Evolutionary conservation across 306 rosid genomes (phyloP), one percentile per base, ranked within the genome.

Genomic region (Cicer arietinum): DNA sequence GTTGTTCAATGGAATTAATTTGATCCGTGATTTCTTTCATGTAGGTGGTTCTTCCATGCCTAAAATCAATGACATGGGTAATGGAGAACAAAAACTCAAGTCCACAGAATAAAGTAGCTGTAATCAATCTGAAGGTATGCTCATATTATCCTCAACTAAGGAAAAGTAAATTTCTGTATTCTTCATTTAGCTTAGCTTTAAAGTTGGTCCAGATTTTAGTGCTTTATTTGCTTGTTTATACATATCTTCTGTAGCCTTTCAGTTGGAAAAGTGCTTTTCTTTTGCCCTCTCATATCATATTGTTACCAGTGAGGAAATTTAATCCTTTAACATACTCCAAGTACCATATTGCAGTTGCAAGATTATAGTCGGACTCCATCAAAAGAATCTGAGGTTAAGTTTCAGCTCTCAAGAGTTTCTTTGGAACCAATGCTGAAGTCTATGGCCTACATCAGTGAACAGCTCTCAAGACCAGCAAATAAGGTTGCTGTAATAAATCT

Each of bases 381-480:
- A 42, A 85, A 88, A 47, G 98, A 93, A 86, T 89, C 91, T 1
- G 98, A 93, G 84, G 98, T 93, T 76, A 93, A 93, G 86, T 93
- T 93, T 88, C 95, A 93, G 81, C 95, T 93, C n/a, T 89, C 98
- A 2, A 89, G 82, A 77, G 87, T 89, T 70, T 84, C 98, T 14
- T 79, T 93, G 79, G 98, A 93, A 80, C 98, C 98, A n/a, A 93
- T 93, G 98, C 82, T 93, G 80, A 90, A 84, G 89, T 93, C 98
- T 80, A 93, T 90, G 98, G 93, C 97, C 52, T 86, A 85, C 85
- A 93, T 93, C 56, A 93, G 92, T 6, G 97, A 90, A 57, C 98
- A 93, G 79, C 97, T 93, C 53, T 93, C 98, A 46, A 83, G 81
- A 25, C 98, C 98, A 43, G 98, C 94, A 56, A 93, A 90, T 86